Conservation (phyloP, 305 asterid species). For the Solanum hybrid region DNA sequence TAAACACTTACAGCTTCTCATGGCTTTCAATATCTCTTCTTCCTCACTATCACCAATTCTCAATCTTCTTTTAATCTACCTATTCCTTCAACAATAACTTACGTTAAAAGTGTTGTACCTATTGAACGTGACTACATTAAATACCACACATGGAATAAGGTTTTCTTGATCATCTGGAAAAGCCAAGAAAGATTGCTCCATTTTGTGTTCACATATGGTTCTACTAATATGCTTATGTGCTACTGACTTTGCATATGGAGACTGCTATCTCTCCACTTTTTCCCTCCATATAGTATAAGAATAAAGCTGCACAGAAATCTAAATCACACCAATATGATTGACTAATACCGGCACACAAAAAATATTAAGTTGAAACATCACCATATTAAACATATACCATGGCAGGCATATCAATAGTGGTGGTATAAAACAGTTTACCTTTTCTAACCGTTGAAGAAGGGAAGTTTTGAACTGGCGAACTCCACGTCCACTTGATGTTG, state of each 20-base stretch:
- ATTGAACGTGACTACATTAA: not conserved
- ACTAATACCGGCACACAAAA: not conserved
- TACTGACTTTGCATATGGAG: not conserved
- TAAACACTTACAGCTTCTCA: not conserved
- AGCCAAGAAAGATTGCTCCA: not conserved
- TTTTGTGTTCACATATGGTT: not conserved
- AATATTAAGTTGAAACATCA: not conserved
- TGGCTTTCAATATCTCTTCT: not conserved
- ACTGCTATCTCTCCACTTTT: constrained; percentile 4
- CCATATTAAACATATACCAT: not conserved
- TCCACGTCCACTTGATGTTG: constrained; percentile 97
- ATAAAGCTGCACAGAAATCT: not conserved
- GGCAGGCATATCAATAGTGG: not conserved
- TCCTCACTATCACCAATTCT: not conserved
- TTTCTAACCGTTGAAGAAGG: constrained; percentile 92
- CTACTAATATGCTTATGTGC: not conserved
- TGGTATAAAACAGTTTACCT: constrained; percentile 31
- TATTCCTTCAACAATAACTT: not conserved
- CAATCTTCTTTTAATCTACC: not conserved
- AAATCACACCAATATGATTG: not conserved
- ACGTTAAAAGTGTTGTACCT: not conserved
- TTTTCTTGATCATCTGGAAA: not conserved
- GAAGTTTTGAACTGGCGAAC: constrained; percentile 99
- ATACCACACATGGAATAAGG: not conserved
- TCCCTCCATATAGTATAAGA: not conserved